Conservation (phyloP, 2,329 filamentous ascomycete genomes). For the Penicillium sp. region DNA sequence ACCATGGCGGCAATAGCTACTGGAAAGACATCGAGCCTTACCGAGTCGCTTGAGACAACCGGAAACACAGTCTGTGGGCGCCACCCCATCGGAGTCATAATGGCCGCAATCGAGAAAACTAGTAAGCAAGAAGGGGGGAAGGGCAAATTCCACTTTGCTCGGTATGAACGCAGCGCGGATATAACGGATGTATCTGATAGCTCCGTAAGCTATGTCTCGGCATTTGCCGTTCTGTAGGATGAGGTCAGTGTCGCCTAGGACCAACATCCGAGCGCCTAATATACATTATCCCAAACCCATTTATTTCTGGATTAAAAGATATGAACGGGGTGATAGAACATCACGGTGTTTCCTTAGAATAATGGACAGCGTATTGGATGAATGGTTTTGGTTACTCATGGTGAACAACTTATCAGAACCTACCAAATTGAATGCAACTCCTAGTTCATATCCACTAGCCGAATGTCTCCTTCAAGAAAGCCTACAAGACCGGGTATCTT, state of each 20-base stretch:
- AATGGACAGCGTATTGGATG: neutral
- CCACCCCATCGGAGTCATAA: constrained; percentile 90
- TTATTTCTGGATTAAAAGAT: too few relatives aligned
- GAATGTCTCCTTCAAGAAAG: neutral
- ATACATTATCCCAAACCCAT: too few relatives aligned
- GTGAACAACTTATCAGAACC: neutral
- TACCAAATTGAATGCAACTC: neutral
- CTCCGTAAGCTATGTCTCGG: constrained; percentile 94
- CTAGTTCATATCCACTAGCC: neutral
- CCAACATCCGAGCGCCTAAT: too few relatives aligned
- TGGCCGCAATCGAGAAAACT: constrained; percentile 81
- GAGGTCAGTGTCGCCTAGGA: neutral
- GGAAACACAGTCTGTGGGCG: constrained; percentile 92
- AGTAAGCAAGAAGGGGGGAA: constrained; percentile 44
- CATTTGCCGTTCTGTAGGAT: constrained; percentile 74
- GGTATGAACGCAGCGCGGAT: constrained; percentile 85
- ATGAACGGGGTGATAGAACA: too few relatives aligned
- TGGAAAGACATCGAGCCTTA: constrained; percentile 73
- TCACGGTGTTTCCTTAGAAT: too few relatives aligned
- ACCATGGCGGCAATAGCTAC: constrained; percentile 85
- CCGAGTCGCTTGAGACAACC: constrained; percentile 70
- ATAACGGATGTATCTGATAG: constrained; percentile 71
- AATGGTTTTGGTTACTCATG: neutral
- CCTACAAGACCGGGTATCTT: neutral
- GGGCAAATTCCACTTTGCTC: constrained; percentile 74